A percentile compares a stretch with the other conserved stretches of the same genome.
Evolutionary conservation across 176 grass and related monocot species (phyloP).

Genomic region (Musa itinerans): DNA sequence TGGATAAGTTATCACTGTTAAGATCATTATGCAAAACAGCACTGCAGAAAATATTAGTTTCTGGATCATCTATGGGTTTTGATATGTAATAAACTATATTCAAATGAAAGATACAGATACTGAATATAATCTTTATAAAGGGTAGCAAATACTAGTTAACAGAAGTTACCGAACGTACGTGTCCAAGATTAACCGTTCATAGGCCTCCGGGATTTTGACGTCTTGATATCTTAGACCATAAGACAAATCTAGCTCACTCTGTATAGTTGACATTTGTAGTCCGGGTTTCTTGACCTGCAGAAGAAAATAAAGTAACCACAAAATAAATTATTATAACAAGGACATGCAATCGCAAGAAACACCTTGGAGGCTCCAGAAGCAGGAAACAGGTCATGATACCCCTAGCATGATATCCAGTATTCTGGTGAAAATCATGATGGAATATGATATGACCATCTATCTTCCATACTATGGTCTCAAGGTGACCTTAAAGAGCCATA

Average conservation of each 20-base stretch:
- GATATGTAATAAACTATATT: too few relatives aligned
- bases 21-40: too few relatives aligned
- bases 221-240: slow-evolving; percentile 91
- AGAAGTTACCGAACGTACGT: slow-evolving; percentile 35
- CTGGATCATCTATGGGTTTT: too few relatives aligned
- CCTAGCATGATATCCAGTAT: too few relatives aligned
- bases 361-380: slow-evolving; percentile 7
- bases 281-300: slow-evolving; percentile 99
- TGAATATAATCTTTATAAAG: too few relatives aligned
- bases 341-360: not conserved
- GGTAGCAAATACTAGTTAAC: not conserved
- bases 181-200: slow-evolving; percentile 95
- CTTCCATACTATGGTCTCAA: not conserved
- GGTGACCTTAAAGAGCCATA: too few relatives aligned
- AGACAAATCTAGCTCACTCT: slow-evolving; percentile 98
- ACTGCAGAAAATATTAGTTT: too few relatives aligned
- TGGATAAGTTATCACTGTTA: too few relatives aligned
- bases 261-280: slow-evolving; percentile 89
- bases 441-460: too few relatives aligned
- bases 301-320: not conserved
- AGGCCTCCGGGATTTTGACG: slow-evolving; percentile 93
- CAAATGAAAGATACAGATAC: too few relatives aligned
- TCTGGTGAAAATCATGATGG: not conserved
- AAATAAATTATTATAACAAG: not conserved
- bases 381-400: not conserved